phyloP scores from a whole-genome alignment of 148 eudicot species.

The Amaranthus hypochondriacus region DNA sequence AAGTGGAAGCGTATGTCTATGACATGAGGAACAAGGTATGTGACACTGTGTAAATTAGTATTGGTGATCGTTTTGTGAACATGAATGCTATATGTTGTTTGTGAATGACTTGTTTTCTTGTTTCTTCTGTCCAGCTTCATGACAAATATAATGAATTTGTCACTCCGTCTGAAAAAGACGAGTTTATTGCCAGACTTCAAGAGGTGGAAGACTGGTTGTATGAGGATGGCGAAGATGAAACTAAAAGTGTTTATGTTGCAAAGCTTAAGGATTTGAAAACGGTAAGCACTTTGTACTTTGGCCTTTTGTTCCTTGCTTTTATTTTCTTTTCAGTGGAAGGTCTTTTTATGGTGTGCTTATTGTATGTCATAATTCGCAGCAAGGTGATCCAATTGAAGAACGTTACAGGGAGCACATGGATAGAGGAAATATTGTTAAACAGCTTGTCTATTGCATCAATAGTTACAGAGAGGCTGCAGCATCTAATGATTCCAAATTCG shows the following conservation, averaged over 20 bases:
- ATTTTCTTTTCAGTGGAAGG: neutral
- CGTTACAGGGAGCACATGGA: conserved; percentile 71
- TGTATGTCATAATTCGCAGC: conserved; percentile 32
- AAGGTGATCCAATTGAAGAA: conserved; percentile 85
- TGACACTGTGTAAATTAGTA: neutral
- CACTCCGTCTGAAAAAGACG: conserved; percentile 66
- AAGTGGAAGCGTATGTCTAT: conserved; percentile 88
- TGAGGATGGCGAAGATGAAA: conserved; percentile 97
- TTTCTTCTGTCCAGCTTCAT: conserved; percentile 44
- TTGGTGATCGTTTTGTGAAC: neutral
- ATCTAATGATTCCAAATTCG: conserved; percentile 72
- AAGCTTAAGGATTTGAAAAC: conserved; percentile 93
- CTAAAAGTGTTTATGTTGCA: conserved; percentile 81
- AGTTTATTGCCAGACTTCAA: conserved; percentile 59
- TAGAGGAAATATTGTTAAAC: conserved; percentile 59
- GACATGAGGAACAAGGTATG: conserved; percentile 89
- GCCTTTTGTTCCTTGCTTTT: neutral
- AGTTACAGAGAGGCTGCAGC: conserved; percentile 71
- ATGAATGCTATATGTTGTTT: neutral
- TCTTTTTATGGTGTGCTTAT: neutral
- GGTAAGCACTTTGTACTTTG: conserved; percentile 28
- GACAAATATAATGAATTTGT: conserved; percentile 78
- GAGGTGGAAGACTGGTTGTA: conserved; percentile 93
- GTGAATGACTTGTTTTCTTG: neutral
- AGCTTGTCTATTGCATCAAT: conserved; percentile 46